These are phyloP conservation scores for Pyrenophora graminea DNA, from an alignment of 2,329 filamentous ascomycete species.

Conservation along the genomic window DNA sequence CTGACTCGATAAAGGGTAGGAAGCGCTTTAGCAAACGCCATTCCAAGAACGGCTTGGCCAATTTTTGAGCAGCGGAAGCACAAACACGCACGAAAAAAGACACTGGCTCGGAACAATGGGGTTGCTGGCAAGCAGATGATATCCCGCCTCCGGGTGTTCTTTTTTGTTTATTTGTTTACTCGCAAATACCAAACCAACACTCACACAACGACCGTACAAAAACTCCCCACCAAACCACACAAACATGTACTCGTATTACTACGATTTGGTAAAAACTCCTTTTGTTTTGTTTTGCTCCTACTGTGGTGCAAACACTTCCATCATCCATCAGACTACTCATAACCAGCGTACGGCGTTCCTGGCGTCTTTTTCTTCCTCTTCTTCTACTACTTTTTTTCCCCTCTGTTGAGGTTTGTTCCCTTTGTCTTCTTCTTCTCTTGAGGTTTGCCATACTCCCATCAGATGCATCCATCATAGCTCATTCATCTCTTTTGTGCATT, in stretches of 20 bases:
- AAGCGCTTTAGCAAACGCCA: constrained; percentile 87
- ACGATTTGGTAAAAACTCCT: background rate
- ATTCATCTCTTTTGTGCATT: background rate
- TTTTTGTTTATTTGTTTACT: background rate
- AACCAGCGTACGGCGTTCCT: constrained; percentile 8
- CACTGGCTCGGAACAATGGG: background rate
- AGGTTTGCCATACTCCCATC: background rate
- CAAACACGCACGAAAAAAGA: too few species aligned
- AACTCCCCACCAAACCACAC: background rate
- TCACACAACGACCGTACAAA: background rate
- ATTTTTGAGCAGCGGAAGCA: constrained; percentile 62
- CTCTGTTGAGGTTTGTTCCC: background rate
- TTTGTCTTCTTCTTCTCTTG: background rate
- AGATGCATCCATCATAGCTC: background rate
- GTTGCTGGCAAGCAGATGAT: background rate
- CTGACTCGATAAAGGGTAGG: constrained; percentile 61
- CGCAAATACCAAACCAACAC: constrained; percentile 5
- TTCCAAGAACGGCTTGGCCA: constrained; percentile 90
- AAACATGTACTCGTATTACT: background rate
- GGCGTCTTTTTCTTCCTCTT: constrained; percentile 12
- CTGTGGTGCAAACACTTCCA: background rate
- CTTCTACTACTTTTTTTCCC: background rate
- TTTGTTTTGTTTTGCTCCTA: background rate
- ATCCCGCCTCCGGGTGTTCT: background rate
- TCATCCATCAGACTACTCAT: background rate